Percentiles rank a stretch among this genome's conserved stretches.
phyloP scores from a whole-genome alignment of 768 basidiomycete species.

The Hortiboletus flavorubellus region DNA sequence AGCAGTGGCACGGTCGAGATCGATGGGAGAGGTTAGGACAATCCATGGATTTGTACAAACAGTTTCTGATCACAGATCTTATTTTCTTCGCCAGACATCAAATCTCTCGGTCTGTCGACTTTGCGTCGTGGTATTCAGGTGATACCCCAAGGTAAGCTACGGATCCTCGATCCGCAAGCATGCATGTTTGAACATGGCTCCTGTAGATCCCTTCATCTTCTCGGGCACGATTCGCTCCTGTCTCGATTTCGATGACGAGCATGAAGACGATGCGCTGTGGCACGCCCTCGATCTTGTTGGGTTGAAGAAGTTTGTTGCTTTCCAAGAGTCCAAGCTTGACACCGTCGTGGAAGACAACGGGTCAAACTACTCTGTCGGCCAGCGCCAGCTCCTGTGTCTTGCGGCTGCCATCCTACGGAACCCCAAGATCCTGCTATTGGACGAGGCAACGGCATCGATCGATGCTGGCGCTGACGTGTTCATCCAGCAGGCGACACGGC shows the following conservation, averaged over 20 bases:
- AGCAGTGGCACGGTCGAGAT: conserved; percentile 78
- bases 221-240: conserved; percentile 30
- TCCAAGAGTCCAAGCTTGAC: conserved; percentile 72
- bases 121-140: conserved; percentile 29
- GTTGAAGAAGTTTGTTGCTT: conserved; percentile 68
- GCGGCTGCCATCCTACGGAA: conserved; percentile 31
- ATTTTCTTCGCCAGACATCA: conserved; percentile 66
- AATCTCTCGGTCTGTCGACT: conserved; percentile 58
- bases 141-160: conserved; percentile 27
- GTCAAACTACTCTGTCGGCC: conserved; percentile 82
- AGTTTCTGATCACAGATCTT: conserved; percentile 57
- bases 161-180: background rate
- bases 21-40: conserved; percentile 49
- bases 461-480: conserved; percentile 88
- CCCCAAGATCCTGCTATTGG: conserved; percentile 29
- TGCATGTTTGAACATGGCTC: background rate
- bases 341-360: conserved; percentile 76
- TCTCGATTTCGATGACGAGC: conserved; percentile 26
- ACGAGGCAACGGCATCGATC: conserved; percentile 54
- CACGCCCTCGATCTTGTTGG: conserved; percentile 38
- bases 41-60: conserved; percentile 44
- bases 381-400: conserved; percentile 79
- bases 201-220: conserved; percentile 31
- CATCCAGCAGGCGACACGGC: conserved; percentile 35
- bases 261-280: conserved; percentile 34